Evolutionary conservation across 805 yeast genomes (phyloP).

Genomic region (Zygosaccharomyces gambellarensis): DNA sequence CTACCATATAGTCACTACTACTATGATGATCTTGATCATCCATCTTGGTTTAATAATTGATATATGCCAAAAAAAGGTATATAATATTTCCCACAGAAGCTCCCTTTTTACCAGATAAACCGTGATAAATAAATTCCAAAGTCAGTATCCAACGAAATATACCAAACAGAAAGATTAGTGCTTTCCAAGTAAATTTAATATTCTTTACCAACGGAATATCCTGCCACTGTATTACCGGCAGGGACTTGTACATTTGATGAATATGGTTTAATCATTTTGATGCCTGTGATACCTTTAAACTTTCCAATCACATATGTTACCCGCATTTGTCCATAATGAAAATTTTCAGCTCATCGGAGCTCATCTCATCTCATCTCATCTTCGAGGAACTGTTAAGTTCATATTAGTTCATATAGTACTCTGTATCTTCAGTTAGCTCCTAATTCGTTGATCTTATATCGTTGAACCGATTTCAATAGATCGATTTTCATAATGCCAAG

Average conservation of each 20-base stretch:
- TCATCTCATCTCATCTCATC: constrained; percentile 17
- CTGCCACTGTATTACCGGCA: background rate
- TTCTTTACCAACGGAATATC: too few relatives aligned
- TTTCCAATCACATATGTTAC: constrained; percentile 2
- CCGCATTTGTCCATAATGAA: constrained; percentile 6
- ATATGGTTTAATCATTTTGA: background rate
- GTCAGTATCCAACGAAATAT: background rate
- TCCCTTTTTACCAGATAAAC: background rate
- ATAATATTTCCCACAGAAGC: too few relatives aligned
- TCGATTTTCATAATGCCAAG: constrained; percentile 69
- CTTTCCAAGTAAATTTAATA: too few relatives aligned
- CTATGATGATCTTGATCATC: constrained; percentile 9
- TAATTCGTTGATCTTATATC: background rate
- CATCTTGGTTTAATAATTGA: background rate
- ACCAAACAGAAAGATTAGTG: background rate
- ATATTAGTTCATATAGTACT: background rate
- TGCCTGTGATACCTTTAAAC: background rate
- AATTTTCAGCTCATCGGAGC: constrained; percentile 11
- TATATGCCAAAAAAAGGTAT: background rate
- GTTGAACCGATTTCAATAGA: background rate
- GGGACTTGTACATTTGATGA: background rate
- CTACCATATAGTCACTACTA: constrained; percentile 14
- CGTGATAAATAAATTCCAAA: background rate
- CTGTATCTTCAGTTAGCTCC: background rate
- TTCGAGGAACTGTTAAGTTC: background rate